These are phyloP conservation scores for Tetracentron sinense DNA, from an alignment of 164 flowering plant species.

Conservation along the genomic window DNA sequence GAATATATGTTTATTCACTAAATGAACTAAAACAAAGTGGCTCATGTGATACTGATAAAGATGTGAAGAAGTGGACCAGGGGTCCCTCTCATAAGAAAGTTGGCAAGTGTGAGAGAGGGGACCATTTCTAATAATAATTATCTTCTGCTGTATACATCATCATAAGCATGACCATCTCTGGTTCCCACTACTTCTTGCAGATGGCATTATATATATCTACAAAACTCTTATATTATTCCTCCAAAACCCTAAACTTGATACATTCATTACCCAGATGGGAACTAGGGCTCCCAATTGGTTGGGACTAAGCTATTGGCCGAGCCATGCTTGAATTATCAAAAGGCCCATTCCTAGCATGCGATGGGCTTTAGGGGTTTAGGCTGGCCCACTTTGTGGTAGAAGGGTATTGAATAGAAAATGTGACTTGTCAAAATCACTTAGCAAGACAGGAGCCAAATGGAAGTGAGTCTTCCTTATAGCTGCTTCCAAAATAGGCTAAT, in stretches of 20 bases:
- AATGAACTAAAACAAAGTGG: background rate
- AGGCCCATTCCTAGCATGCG: no score
- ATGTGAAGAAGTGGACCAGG: slow-evolving; percentile 10
- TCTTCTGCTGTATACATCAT: background rate
- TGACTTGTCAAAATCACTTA: no score
- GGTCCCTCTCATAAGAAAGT: background rate
- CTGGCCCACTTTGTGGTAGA: background rate
- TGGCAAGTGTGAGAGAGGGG: slow-evolving; percentile 3
- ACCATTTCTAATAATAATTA: background rate
- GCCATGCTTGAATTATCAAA: no score
- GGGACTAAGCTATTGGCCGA: no score
- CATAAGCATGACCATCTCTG: background rate
- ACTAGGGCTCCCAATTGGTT: no score
- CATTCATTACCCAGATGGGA: no score
- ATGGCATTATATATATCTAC: background rate
- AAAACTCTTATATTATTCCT: background rate
- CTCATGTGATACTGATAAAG: background rate
- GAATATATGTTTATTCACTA: background rate
- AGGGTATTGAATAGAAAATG: background rate
- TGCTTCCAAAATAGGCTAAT: no score
- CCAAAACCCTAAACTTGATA: background rate
- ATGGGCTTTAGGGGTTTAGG: background rate
- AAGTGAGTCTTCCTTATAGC: no score
- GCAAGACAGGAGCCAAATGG: no score
- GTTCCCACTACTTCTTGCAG: background rate